These are phyloP conservation scores for Fusarium staphyleae DNA, from an alignment of 2,329 filamentous ascomycete species.

Conservation along the genomic window DNA sequence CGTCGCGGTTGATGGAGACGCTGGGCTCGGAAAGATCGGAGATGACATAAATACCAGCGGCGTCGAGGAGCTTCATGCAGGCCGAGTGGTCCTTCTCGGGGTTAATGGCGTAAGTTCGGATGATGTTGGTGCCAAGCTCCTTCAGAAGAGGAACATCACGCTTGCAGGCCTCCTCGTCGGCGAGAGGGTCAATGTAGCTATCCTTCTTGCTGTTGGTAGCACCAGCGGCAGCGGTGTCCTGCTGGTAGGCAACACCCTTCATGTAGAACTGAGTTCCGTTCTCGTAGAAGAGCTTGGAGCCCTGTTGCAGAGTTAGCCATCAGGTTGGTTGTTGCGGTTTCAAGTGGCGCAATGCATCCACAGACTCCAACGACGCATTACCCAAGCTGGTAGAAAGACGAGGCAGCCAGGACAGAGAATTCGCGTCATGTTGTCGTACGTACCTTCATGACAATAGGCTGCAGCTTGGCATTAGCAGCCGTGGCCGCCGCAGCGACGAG, in stretches of 20 bases:
- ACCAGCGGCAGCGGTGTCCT: slow-evolving; percentile 70
- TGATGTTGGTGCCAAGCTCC: slow-evolving; percentile 85
- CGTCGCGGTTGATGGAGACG: slow-evolving; percentile 83
- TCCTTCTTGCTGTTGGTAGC: slow-evolving; percentile 51
- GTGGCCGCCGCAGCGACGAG: slow-evolving; percentile 53
- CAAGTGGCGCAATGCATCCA: too few relatives aligned
- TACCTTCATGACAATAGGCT: slow-evolving; percentile 75
- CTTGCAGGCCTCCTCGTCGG: slow-evolving; percentile 73
- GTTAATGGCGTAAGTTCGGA: slow-evolving; percentile 94
- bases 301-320: slow-evolving; percentile 51
- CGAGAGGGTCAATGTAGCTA: slow-evolving; percentile 82
- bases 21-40: slow-evolving; percentile 86
- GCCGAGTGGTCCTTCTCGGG: slow-evolving; percentile 76
- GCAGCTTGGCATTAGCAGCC: slow-evolving; percentile 52
- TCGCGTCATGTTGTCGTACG: slow-evolving; percentile 7
- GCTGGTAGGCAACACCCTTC: slow-evolving; percentile 94
- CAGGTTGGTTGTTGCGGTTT: too few relatives aligned
- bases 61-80: slow-evolving; percentile 84
- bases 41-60: slow-evolving; percentile 93
- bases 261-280: slow-evolving; percentile 76
- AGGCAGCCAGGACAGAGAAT: not conserved
- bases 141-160: slow-evolving; percentile 85
- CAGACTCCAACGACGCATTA: too few relatives aligned
- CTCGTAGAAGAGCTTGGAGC: slow-evolving; percentile 89
- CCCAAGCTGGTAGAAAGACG: not conserved